Evolutionary conservation across 768 basidiomycete genomes (phyloP), one percentile per base, ranked within the genome.

Genomic region (Macrocybe gigantea): DNA sequence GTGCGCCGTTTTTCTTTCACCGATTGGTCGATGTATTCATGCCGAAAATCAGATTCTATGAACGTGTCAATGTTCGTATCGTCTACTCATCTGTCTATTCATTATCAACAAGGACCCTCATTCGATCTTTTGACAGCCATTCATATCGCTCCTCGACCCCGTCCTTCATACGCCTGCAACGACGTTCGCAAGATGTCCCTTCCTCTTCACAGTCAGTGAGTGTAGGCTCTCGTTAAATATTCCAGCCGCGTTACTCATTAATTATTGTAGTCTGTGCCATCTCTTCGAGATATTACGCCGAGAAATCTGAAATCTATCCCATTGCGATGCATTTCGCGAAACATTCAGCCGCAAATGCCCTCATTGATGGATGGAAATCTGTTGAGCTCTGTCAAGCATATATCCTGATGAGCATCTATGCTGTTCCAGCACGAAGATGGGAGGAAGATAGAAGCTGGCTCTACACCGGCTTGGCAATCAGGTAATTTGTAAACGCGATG

Each of bases 311-410:
- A 59, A 83, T 94, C 35, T 90, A 91, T 55, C 83, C 85, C 0
- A 83, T 90, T 49, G 88, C 88, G 7, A 91, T 91, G 88, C 88
- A 90, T 60, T 91, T 90, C 51, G 88, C 88, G 2, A 88, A 86
- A 56, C 83, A 85, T 53, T 82, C 87, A 0, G 88, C 88, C 2
- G 86, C 87, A 1, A 87, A 82, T 48, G 85, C 85, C 3, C 71
- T 92, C 38, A 87, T 87, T 44, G 83, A 88, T 54, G 86, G 85
- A 41, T 85, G 81, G 84, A 83, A 83, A 65, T 88, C 86, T 9
- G 85, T 94, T 41, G 92, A 96, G 64, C 72, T 94, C 1, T 85
- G 86, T 44, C 93, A 96, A 61, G 93, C 93, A 3, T 96, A 94
- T 57, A 82, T 96, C 41, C 72, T 96, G 44, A 84, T 91, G 85